Base-by-base conservation (phyloP, 2,329 filamentous ascomycete species). In the Ceratocystis alfenasii region DNA sequence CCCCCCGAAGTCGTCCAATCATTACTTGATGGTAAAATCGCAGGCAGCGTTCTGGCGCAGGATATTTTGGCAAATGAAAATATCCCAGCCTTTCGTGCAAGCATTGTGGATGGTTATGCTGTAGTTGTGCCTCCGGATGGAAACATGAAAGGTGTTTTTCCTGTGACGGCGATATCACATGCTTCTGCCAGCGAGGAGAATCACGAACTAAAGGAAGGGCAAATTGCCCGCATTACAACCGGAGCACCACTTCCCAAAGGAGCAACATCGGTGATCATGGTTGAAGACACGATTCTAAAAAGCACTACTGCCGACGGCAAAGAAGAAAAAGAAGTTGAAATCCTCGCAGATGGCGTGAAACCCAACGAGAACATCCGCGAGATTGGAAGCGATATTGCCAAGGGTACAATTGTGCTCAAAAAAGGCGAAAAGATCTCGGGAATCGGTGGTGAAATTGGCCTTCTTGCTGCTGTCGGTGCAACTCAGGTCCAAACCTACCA, bases 51-150 rank as follows among this genome's bases (percentile, higher is more conserved):
- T 0, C 78, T 99, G 1, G 91, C 93, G 0, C 85, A 91, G 72
- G 88, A 95, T 70, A 87, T 99, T 28, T 83, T 79, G 48, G 90
- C 94, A 0, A 77, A 77, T 3, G 93, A 96, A 73, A 84, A 87
- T 6, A 94, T 99, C 0, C 94, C 94, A 0, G 94, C 93, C 0
- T 99, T 95, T 76, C 81, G 91, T 67, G 94, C 94, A 20, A 97
- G 93, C 73, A 97, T 96, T 50, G 94, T 99, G 0, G 94, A 99
- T 74, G 94, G 94, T 0, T 99, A 99, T 72, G 94, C 94, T 1
- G 83, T 95, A 0, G 85, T 92, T 46, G 87, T 84, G 5, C 81
- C 82, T 64, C 76, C 77, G 36, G 79, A 84, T 50, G 84, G 81
- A 0, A 84, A 81, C 62, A 82, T 89, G 62, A 89, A 87, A 71